Conservation (phyloP, 495 filamentous ascomycete genomes). For the Aspergillus biplanus region DNA sequence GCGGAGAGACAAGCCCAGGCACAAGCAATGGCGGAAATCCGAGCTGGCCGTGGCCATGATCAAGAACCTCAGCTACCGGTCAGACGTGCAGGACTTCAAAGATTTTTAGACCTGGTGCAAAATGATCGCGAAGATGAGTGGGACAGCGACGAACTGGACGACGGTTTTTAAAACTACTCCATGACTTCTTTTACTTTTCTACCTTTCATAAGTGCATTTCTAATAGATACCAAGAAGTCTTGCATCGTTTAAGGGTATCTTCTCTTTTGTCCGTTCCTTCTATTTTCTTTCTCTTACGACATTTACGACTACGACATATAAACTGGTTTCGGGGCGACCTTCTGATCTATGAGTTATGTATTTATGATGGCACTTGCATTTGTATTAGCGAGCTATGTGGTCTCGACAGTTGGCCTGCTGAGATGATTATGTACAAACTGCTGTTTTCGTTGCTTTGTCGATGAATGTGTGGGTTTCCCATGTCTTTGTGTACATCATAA, state of each 20-base stretch:
- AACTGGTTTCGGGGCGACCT: constrained; percentile 15
- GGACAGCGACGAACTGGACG: constrained; percentile 65
- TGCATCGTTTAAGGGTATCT: neutral
- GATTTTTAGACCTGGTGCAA: constrained; percentile 56
- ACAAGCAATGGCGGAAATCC: constrained; percentile 48
- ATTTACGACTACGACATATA: constrained; percentile 17
- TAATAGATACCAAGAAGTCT: neutral
- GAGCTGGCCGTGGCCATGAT: constrained; percentile 33
- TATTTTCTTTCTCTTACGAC: neutral
- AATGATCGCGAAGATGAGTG: constrained; percentile 66
- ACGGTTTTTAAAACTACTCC: constrained; percentile 35
- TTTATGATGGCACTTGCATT: constrained; percentile 13
- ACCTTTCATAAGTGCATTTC: neutral
- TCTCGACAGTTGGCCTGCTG: constrained; percentile 5
- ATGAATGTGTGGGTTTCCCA: constrained; percentile 14
- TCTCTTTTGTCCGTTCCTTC: too few relatives aligned
- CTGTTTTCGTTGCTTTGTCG: neutral
- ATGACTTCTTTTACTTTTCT: neutral
- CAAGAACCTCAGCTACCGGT: constrained; percentile 17
- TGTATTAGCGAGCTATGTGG: constrained; percentile 15
- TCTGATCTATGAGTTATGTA: constrained; percentile 16
- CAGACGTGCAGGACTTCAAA: constrained; percentile 45
- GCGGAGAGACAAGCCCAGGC: constrained; percentile 49
- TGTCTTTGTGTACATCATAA: constrained; percentile 22
- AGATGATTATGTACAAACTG: constrained; percentile 9